These are phyloP conservation scores for Massariosphaeria phaeospora DNA, from an alignment of 495 filamentous ascomycete genomes.

Conservation along the genomic window DNA sequence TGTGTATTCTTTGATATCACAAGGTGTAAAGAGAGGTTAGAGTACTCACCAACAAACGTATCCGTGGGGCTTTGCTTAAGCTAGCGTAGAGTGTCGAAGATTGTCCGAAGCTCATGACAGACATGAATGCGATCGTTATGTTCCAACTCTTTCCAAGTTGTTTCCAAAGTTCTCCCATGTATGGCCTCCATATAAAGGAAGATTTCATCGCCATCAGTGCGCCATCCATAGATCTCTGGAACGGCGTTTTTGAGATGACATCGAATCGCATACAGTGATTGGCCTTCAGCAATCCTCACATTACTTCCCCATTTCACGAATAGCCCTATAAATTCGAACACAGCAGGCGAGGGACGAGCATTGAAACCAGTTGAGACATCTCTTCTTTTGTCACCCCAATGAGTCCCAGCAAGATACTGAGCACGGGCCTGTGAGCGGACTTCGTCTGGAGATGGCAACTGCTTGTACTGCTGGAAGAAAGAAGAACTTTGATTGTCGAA, in stretches of 20 bases:
- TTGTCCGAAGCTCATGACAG: conserved; percentile 39
- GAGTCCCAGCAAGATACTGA: conserved; percentile 18
- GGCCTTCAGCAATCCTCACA: background rate
- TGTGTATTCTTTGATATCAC: background rate
- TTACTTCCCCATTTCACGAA: background rate
- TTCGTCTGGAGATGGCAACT: conserved; percentile 19
- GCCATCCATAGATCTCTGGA: conserved; percentile 49
- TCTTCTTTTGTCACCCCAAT: conserved; percentile 16
- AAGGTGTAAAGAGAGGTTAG: background rate
- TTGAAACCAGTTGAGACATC: conserved; percentile 10
- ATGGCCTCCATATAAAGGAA: conserved; percentile 51
- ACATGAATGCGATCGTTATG: conserved; percentile 36
- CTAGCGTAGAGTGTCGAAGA: conserved; percentile 34
- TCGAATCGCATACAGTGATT: background rate
- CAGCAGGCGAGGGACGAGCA: background rate
- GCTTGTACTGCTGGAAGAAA: conserved; percentile 12
- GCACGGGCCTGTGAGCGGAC: conserved; percentile 18
- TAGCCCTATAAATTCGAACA: background rate
- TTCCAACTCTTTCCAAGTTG: conserved; percentile 40
- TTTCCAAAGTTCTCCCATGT: conserved; percentile 39
- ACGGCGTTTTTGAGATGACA: conserved; percentile 29
- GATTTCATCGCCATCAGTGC: conserved; percentile 39
- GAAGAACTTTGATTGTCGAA: conserved; percentile 13
- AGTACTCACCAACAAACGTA: conserved; percentile 35
- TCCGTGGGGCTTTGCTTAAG: conserved; percentile 39